Percentiles rank a stretch among this genome's conserved stretches.
Evolutionary conservation across 2,329 filamentous ascomycete species (phyloP).

Genomic region (Pestalotiopsis fici): DNA sequence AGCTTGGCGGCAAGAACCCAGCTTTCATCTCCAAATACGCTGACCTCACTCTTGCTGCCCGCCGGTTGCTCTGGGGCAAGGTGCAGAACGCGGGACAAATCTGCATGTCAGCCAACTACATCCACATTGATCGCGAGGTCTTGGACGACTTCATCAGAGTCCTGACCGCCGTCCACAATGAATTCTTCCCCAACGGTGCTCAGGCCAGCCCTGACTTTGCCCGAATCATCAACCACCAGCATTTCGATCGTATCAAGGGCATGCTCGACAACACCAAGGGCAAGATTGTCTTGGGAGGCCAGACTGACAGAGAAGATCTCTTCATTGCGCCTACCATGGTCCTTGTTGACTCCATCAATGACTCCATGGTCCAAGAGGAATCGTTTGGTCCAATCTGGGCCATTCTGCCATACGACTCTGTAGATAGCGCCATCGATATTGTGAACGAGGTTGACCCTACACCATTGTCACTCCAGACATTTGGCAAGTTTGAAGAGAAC

Average conservation of each 20-base stretch:
- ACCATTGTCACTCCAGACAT: conserved; percentile 81
- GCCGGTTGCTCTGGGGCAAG: conserved; percentile 88
- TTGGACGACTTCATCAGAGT: conserved; percentile 72
- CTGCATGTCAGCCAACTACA: conserved; percentile 92
- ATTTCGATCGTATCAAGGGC: conserved; percentile 82
- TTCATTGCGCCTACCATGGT: conserved; percentile 95
- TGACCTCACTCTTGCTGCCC: conserved; percentile 77
- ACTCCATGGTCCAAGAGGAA: conserved; percentile 80
- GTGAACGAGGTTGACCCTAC: conserved; percentile 82
- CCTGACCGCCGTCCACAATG: conserved; percentile 69
- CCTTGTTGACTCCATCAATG: conserved; percentile 73
- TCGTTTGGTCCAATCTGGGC: conserved; percentile 92
- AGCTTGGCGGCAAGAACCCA: conserved; percentile 90
- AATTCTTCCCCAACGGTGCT: conserved; percentile 84
- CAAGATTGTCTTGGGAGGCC: conserved; percentile 84
- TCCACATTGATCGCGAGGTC: conserved; percentile 76
- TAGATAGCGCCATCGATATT: conserved; percentile 84
- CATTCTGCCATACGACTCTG: conserved; percentile 72
- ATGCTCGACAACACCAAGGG: conserved; percentile 86
- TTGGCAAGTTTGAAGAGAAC: conserved; percentile 79
- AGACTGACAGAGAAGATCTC: conserved; percentile 74
- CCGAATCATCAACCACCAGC: conserved; percentile 77
- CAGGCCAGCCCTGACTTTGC: conserved; percentile 76
- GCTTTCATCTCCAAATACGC: conserved; percentile 87
- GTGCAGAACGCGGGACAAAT: conserved; percentile 84